Percentiles rank a stretch among this genome's conserved stretches.
Conservation (phyloP, 495 filamentous ascomycete species). For the Penicillium macrosclerotiorum region DNA sequence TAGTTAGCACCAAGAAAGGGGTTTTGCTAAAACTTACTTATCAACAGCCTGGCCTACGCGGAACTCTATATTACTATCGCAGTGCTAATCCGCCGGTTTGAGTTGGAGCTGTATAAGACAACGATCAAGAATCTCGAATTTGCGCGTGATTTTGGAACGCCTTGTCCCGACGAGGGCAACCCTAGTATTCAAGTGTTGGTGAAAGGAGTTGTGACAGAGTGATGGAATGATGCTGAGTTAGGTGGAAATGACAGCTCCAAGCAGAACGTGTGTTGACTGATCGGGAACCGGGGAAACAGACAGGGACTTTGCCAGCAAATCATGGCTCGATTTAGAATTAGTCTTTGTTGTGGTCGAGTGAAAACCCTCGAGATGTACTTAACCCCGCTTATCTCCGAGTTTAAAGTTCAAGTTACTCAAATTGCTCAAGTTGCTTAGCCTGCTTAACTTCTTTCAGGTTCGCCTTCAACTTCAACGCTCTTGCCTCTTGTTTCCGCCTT, state of each 20-base stretch:
- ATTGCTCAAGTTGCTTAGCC: too few relatives aligned
- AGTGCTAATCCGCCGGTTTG: slow-evolving; percentile 34
- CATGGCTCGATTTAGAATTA: too few relatives aligned
- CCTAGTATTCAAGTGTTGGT: slow-evolving; percentile 19
- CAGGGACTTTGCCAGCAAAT: too few relatives aligned
- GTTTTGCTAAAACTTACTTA: slow-evolving; percentile 3
- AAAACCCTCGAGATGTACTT: background rate
- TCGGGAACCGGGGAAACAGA: too few relatives aligned
- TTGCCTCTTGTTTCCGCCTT: background rate
- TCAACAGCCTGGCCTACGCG: slow-evolving; percentile 39
- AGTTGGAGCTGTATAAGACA: slow-evolving; percentile 38
- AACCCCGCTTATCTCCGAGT: slow-evolving; percentile 9
- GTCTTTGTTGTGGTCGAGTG: background rate
- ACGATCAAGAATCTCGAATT: slow-evolving; percentile 26
- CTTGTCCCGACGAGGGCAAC: slow-evolving; percentile 18
- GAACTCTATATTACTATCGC: slow-evolving; percentile 42
- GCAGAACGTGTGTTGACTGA: too few relatives aligned
- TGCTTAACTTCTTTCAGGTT: too few relatives aligned
- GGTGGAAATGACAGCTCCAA: too few relatives aligned
- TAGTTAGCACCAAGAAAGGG: slow-evolving; percentile 4
- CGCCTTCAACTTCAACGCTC: background rate
- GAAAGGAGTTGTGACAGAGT: slow-evolving; percentile 16
- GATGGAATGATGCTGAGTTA: too few relatives aligned
- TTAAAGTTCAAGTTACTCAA: too few relatives aligned
- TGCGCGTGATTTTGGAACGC: slow-evolving; percentile 23